Percentiles rank a stretch among this genome's conserved stretches.
Conservation (phyloP, 75 land plant genomes). For the Cupressus sempervirens region DNA sequence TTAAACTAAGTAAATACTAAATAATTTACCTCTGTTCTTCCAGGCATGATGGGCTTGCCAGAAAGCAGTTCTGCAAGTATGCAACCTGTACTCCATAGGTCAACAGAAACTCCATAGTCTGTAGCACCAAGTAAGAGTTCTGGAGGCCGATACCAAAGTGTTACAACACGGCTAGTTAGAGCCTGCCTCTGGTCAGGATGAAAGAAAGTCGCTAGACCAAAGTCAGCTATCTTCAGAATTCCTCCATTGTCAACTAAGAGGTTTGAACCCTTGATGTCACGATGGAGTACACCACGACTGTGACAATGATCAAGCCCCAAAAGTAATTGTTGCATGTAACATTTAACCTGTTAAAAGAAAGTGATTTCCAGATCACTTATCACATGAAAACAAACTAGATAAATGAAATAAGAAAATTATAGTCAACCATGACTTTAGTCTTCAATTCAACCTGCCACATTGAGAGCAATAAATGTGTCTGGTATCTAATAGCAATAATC, state of each 20-base stretch:
- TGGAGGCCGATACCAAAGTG: slow-evolving; percentile 63
- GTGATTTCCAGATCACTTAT: not conserved
- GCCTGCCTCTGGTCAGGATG: slow-evolving; percentile 43
- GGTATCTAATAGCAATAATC: not conserved
- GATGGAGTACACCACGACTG: slow-evolving; percentile 47
- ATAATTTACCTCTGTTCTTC: slow-evolving; percentile 50
- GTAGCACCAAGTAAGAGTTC: slow-evolving; percentile 57
- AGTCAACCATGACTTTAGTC: not conserved
- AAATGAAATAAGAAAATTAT: not conserved
- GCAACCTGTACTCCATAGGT: slow-evolving; percentile 62
- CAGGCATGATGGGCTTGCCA: slow-evolving; percentile 68
- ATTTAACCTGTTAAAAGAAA: slow-evolving; percentile 38
- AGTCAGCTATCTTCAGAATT: slow-evolving; percentile 50
- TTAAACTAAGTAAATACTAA: not conserved
- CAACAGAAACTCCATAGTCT: slow-evolving; percentile 56
- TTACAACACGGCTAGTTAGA: slow-evolving; percentile 58
- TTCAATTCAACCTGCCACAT: not conserved
- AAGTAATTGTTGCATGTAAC: slow-evolving; percentile 54
- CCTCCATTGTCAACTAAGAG: slow-evolving; percentile 54
- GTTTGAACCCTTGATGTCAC: slow-evolving; percentile 61
- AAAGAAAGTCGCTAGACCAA: slow-evolving; percentile 59
- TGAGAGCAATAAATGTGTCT: not conserved
- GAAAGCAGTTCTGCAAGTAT: slow-evolving; percentile 55
- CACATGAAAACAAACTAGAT: not conserved
- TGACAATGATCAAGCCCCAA: slow-evolving; percentile 56